Conservation (phyloP, 2,329 filamentous ascomycete genomes). For the Fusarium proliferatum region DNA sequence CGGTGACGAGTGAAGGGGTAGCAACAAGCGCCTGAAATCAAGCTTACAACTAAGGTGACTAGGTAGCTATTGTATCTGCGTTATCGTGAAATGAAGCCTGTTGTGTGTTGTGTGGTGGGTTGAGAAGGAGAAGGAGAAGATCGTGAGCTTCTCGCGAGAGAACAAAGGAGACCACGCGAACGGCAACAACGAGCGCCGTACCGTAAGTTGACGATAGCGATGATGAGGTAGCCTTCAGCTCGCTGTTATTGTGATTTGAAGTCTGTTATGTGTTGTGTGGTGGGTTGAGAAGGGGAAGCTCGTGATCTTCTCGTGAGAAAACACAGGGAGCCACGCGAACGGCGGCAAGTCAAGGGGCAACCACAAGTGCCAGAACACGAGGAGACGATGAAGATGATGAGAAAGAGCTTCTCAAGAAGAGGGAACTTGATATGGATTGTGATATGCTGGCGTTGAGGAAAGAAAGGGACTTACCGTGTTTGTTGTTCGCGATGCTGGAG, state of each 20-base stretch:
- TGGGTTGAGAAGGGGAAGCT: constrained; percentile 1
- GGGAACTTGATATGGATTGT: not conserved
- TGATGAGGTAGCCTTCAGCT: not conserved
- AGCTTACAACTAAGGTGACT: too few species aligned
- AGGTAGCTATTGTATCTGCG: not conserved
- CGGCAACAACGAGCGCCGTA: not conserved
- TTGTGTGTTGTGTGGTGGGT: not conserved
- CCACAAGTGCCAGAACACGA: not conserved
- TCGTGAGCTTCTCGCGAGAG: not conserved
- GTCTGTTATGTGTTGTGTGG: not conserved
- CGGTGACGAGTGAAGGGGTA: not conserved
- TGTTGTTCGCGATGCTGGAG: constrained; percentile 4
- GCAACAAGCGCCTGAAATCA: not conserved
- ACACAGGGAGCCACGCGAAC: not conserved
- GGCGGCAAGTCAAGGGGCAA: not conserved
- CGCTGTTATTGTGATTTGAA: not conserved
- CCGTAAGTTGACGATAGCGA: not conserved
- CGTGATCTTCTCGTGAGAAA: not conserved
- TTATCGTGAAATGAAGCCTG: not conserved
- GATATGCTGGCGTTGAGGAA: not conserved
- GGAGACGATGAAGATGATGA: not conserved
- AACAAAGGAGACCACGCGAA: not conserved
- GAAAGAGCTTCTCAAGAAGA: not conserved
- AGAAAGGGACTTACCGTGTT: not conserved
- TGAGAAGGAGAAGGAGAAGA: constrained; percentile 9